phyloP scores from a whole-genome alignment of 768 basidiomycete genomes.

The Pholiota microspora region DNA sequence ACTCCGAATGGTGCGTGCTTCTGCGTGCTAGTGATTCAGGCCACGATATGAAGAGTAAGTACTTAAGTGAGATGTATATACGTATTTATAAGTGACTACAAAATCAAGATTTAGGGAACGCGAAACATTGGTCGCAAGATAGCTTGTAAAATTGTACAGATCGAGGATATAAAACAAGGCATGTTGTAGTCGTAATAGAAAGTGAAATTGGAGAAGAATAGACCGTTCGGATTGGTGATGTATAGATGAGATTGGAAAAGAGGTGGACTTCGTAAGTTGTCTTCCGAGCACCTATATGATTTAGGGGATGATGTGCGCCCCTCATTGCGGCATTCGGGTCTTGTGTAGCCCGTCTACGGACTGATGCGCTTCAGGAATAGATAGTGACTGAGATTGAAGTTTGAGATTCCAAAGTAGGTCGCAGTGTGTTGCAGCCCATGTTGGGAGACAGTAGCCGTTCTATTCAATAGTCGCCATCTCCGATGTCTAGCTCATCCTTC shows the following conservation, averaged over 20 bases:
- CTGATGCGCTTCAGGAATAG: not conserved
- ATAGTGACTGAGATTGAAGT: not conserved
- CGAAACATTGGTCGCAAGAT: constrained; percentile 12
- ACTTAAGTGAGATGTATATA: constrained; percentile 6
- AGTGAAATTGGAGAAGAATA: constrained; percentile 7
- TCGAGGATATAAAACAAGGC: constrained; percentile 16
- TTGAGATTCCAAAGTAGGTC: not conserved
- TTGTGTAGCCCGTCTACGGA: not conserved
- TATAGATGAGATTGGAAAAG: not conserved
- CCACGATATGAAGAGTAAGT: constrained; percentile 6
- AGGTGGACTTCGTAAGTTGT: not conserved
- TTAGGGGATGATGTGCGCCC: not conserved
- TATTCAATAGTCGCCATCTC: constrained; percentile 14
- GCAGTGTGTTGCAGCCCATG: not conserved
- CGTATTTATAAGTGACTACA: constrained; percentile 6
- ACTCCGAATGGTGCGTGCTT: not conserved
- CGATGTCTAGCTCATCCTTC: constrained; percentile 34
- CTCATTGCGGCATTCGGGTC: not conserved
- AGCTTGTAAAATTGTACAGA: constrained; percentile 15
- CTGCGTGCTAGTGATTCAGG: not conserved
- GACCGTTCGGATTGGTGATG: constrained; percentile 6
- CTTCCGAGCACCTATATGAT: not conserved
- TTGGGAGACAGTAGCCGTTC: not conserved
- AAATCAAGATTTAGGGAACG: constrained; percentile 3
- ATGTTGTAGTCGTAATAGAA: constrained; percentile 9